phyloP scores from a whole-genome alignment of 768 basidiomycete genomes.

The Mycena haematopus region DNA sequence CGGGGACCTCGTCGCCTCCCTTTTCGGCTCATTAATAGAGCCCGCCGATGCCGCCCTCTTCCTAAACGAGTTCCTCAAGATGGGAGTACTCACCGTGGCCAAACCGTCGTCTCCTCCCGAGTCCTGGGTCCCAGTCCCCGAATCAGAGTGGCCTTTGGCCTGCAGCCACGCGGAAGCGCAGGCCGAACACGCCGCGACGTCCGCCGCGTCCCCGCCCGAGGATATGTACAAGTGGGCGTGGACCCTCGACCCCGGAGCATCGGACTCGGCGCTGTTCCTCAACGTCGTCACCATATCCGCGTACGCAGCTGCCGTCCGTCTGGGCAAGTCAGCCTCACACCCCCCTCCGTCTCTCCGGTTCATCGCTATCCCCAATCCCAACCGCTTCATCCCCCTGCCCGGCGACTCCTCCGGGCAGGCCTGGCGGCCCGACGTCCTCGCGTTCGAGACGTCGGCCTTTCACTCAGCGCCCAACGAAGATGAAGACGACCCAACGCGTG shows the following conservation, averaged over 20 bases:
- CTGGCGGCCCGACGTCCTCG: constrained; percentile 15
- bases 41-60: constrained; percentile 10
- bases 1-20: constrained; percentile 3
- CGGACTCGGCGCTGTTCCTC: constrained; percentile 15
- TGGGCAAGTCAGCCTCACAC: background rate
- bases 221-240: constrained; percentile 19
- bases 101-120: background rate
- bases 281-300: constrained; percentile 18
- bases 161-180: constrained; percentile 7
- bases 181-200: constrained; percentile 10
- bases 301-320: constrained; percentile 18
- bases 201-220: background rate
- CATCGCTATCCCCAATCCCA: constrained; percentile 5
- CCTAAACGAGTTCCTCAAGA: constrained; percentile 10
- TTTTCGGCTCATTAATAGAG: constrained; percentile 19
- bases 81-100: constrained; percentile 10
- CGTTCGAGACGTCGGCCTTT: constrained; percentile 7
- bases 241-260: constrained; percentile 3
- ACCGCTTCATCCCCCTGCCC: constrained; percentile 10
- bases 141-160: background rate
- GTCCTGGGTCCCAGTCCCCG: background rate
- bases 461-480: background rate
- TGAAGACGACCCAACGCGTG: background rate
- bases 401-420: constrained; percentile 10
- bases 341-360: constrained; percentile 17